These are phyloP conservation scores for Populus simonii DNA, from an alignment of 345 rosid species.

Conservation along the genomic window DNA sequence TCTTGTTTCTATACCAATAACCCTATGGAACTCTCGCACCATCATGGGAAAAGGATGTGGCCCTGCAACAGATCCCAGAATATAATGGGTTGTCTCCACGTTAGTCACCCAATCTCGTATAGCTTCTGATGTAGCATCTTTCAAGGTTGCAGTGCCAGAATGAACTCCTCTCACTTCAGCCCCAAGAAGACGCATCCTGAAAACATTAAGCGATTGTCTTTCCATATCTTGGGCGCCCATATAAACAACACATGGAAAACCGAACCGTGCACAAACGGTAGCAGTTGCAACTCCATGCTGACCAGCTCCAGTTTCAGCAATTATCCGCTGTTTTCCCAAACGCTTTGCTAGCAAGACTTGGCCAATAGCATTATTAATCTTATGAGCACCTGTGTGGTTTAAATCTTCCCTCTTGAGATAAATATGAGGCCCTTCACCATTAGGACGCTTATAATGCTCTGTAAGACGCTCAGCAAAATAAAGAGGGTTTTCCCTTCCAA, in stretches of 20 bases:
- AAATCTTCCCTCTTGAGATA: conserved; percentile 97
- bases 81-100: conserved; percentile 93
- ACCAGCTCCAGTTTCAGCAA: conserved; percentile 96
- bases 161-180: conserved; percentile 59
- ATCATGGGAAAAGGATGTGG: conserved; percentile 98
- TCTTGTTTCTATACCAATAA: conserved; percentile 88
- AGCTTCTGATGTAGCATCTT: conserved; percentile 41
- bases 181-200: conserved; percentile 89
- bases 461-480: conserved; percentile 88
- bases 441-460: conserved; percentile 63
- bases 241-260: conserved; percentile 70
- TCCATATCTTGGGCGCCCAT: conserved; percentile 99
- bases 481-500: conserved; percentile 86
- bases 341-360: conserved; percentile 88
- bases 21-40: conserved; percentile 92
- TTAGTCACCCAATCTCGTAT: conserved; percentile 93
- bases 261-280: conserved; percentile 86
- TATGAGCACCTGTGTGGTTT: conserved; percentile 92
- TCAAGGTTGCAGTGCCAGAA: conserved; percentile 30
- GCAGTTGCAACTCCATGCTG: conserved; percentile 99
- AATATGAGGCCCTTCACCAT: conserved; percentile 81
- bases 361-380: conserved; percentile 85
- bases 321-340: conserved; percentile 76
- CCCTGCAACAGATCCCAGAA: conserved; percentile 91
- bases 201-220: conserved; percentile 85